A percentile compares a stretch with the other conserved stretches of the same genome.
These are phyloP conservation scores for Cyphellophora europaea DNA, from an alignment of 2,329 filamentous ascomycete genomes.

Conservation along the genomic window DNA sequence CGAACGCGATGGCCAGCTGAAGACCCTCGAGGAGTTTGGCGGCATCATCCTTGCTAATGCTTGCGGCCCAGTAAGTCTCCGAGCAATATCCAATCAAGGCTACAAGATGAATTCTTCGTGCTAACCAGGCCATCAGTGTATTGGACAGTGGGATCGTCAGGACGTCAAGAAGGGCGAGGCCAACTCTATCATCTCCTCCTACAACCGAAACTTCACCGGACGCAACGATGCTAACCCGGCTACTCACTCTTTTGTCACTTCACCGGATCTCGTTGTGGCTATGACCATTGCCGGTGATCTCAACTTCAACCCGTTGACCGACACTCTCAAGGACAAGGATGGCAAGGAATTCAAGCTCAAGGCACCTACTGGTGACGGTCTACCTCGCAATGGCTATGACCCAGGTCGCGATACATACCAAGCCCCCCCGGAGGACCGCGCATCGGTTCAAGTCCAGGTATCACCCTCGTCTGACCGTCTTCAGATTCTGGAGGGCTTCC, in stretches of 20 bases:
- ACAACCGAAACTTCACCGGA: slow-evolving; percentile 99
- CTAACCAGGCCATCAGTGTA: too few relatives aligned
- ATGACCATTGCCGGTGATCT: slow-evolving; percentile 74
- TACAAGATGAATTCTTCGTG: too few relatives aligned
- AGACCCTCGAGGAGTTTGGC: slow-evolving; percentile 94
- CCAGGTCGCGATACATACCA: slow-evolving; percentile 91
- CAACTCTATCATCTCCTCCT: slow-evolving; percentile 97
- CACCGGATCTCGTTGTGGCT: slow-evolving; percentile 80
- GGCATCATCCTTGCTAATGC: slow-evolving; percentile 93
- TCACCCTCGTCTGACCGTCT: slow-evolving; percentile 88
- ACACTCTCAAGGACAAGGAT: slow-evolving; percentile 86
- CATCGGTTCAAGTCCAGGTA: slow-evolving; percentile 66
- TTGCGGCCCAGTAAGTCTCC: too few relatives aligned
- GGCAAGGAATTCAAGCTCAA: slow-evolving; percentile 91
- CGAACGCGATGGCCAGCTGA: slow-evolving; percentile 76
- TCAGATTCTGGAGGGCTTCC: slow-evolving; percentile 80
- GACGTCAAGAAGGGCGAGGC: slow-evolving; percentile 91
- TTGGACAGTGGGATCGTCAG: slow-evolving; percentile 85
- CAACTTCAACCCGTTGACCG: slow-evolving; percentile 90
- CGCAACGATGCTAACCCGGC: slow-evolving; percentile 95
- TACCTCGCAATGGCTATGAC: slow-evolving; percentile 78
- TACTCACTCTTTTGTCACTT: slow-evolving; percentile 87
- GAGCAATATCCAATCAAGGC: too few relatives aligned
- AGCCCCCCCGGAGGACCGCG: slow-evolving; percentile 75
- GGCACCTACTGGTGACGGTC: slow-evolving; percentile 68